Conservation (phyloP, 1,139 yeast species). For the Zygoascus meyerae region DNA sequence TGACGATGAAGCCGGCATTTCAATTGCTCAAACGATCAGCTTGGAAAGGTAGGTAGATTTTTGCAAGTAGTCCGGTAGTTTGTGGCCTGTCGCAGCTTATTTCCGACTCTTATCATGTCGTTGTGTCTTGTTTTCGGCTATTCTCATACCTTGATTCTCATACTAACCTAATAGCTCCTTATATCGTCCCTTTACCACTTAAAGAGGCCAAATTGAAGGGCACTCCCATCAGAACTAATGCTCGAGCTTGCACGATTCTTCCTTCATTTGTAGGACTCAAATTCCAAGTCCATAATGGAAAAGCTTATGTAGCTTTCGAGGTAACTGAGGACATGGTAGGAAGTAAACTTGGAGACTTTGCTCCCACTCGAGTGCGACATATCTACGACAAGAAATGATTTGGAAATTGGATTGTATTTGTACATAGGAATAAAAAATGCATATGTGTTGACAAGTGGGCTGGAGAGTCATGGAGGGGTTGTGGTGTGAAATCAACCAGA, state of each 20-base stretch:
- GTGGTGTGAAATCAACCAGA: no score
- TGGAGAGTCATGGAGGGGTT: no score
- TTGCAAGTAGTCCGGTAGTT: no score
- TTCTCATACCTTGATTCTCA: no score
- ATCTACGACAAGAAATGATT: constrained; percentile 51
- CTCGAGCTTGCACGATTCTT: constrained; percentile 85
- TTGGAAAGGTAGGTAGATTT: constrained; percentile 58
- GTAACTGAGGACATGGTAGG: constrained; percentile 97
- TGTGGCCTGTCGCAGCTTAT: no score
- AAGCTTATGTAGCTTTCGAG: constrained; percentile 83
- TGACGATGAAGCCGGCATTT: constrained; percentile 53
- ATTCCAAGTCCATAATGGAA: constrained; percentile 94
- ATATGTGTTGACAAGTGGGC: not conserved
- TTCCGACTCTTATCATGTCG: no score
- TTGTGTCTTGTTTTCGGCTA: no score
- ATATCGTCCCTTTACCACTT: constrained; percentile 86
- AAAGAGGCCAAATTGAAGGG: constrained; percentile 76
- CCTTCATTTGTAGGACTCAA: constrained; percentile 94
- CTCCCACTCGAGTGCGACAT: constrained; percentile 85
- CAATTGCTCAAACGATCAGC: constrained; percentile 61
- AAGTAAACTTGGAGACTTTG: constrained; percentile 91
- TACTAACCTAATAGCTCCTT: constrained; percentile 57
- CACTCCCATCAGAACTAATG: constrained; percentile 87
- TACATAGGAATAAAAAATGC: constrained; percentile 4
- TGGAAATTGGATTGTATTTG: not conserved